phyloP scores from a whole-genome alignment of 2,329 filamentous ascomycete species.

The Tolypocladium sp. region DNA sequence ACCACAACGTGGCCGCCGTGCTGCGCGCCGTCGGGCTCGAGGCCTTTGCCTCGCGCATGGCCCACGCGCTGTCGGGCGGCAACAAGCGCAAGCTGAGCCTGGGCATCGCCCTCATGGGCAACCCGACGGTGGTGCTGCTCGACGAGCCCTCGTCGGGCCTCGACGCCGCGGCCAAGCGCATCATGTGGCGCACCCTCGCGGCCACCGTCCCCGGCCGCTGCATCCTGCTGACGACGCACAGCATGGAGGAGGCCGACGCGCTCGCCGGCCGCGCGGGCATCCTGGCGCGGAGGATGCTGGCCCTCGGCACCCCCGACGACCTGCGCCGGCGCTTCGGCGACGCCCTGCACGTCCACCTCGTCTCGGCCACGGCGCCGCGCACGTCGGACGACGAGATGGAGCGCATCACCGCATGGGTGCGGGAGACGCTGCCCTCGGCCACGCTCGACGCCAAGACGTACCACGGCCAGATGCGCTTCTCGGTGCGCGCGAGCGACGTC shows the following conservation, averaged over 20 bases:
- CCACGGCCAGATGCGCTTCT: slow-evolving; percentile 84
- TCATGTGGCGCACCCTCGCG: slow-evolving; percentile 85
- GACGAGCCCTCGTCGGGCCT: slow-evolving; percentile 86
- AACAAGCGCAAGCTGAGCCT: slow-evolving; percentile 90
- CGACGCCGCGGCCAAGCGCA: slow-evolving; percentile 80
- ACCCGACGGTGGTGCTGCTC: slow-evolving; percentile 76
- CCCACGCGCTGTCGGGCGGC: slow-evolving; percentile 71
- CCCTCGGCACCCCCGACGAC: slow-evolving; percentile 65
- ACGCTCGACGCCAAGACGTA: slow-evolving; percentile 65
- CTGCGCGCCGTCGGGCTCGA: slow-evolving; percentile 72
- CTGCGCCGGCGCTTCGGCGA: slow-evolving; percentile 70
- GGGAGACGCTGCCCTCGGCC: slow-evolving; percentile 50
- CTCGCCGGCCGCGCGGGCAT: slow-evolving; percentile 79
- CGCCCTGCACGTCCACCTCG: slow-evolving; percentile 71
- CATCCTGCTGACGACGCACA: slow-evolving; percentile 82
- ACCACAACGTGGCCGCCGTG: slow-evolving; percentile 69
- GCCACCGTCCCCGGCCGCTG: slow-evolving; percentile 68
- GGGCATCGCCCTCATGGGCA: slow-evolving; percentile 86
- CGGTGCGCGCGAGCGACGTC: slow-evolving; percentile 47
- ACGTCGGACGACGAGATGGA: slow-evolving; percentile 62
- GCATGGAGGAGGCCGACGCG: slow-evolving; percentile 91
- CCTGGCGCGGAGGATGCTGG: slow-evolving; percentile 77
- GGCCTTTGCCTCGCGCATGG: slow-evolving; percentile 65
- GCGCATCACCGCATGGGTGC: slow-evolving; percentile 57
- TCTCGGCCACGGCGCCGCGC: slow-evolving; percentile 65